Evolutionary conservation across 768 basidiomycete genomes (phyloP), one percentile per base, ranked within the genome.

Genomic region (Tylopilus sp.): DNA sequence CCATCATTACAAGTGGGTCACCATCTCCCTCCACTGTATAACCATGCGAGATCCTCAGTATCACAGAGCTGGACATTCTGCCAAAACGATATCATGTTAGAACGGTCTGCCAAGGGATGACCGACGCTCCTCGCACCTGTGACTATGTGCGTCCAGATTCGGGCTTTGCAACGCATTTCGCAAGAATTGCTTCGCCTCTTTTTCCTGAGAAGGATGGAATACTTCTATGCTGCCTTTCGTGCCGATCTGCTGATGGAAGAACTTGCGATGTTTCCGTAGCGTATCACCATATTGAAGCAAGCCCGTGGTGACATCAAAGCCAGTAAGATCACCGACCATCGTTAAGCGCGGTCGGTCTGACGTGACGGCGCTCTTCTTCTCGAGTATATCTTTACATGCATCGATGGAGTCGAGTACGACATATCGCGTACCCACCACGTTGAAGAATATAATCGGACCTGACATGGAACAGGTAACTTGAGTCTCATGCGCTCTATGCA

Each of bases 361-460:
- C 11, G 40, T 29, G 10, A 47, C 31, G 16, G 48, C 30, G 3
- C 56, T 50, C 34, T 53, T 48, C 42, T 57, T 62, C 12, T 49
- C 56, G 10, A 62, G 48, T 2, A 62, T 17, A 13, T 60, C 53
- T 16, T 28, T 36, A 17, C n/a, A 29, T 3, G 71, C 73, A 55
- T 77, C 68, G 53, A 74, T 53, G 58, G 73, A 72, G 63, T 76
- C 80, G 42, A 84, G 65, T 48, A 83, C 69, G 43, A 84, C 55
- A 62, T 80, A 72, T 11, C 72, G 71, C 48, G 76, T 73, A 29
- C 76, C 73, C 45, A 81, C 64, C 26, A 78, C 56, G 17, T 42
- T 47, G 30, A 55, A 3, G 11, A 45, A 43, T 1, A 48, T 26
- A 12, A 61, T 30, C 17, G 38, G 19, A 6, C 58, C 60, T 60